Percentiles rank a stretch among this genome's conserved stretches.
Evolutionary conservation across 2,329 filamentous ascomycete species (phyloP).

Genomic region (Scolecobasidium constrictum): DNA sequence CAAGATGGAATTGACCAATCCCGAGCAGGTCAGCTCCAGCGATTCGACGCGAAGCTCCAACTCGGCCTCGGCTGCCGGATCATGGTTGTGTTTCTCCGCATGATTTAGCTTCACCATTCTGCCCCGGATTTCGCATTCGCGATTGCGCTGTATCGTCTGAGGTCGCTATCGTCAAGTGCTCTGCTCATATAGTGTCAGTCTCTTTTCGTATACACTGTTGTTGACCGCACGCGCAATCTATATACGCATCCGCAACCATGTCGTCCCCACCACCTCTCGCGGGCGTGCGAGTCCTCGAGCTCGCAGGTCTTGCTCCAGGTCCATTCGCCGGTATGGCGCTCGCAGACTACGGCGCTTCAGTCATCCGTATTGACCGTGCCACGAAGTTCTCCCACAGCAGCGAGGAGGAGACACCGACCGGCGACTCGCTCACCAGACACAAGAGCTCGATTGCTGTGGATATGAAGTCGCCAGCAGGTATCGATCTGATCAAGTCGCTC

Average conservation of each 20-base stretch:
- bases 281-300: conserved; percentile 53
- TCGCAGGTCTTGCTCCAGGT: conserved; percentile 53
- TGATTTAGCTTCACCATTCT: background rate
- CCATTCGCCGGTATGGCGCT: conserved; percentile 79
- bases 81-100: conserved; percentile 8
- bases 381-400: conserved; percentile 28
- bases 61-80: background rate
- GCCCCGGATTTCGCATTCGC: background rate
- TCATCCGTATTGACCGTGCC: conserved; percentile 72
- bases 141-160: background rate
- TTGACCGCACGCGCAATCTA: no score
- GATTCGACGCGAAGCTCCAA: background rate
- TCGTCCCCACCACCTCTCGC: conserved; percentile 36
- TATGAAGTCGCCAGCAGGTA: conserved; percentile 56
- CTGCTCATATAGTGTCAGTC: background rate
- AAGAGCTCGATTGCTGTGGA: conserved; percentile 75
- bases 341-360: conserved; percentile 77
- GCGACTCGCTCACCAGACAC: conserved; percentile 66
- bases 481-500: conserved; percentile 56
- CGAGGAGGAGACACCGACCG: conserved; percentile 36
- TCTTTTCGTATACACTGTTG: no score
- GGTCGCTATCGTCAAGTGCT: background rate
- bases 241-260: conserved; percentile 4
- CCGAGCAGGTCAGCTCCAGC: background rate
- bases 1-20: no score